These are phyloP conservation scores for Agarophyton chilense DNA, from an alignment of 23 red algal genomes.

Conservation along the genomic window DNA sequence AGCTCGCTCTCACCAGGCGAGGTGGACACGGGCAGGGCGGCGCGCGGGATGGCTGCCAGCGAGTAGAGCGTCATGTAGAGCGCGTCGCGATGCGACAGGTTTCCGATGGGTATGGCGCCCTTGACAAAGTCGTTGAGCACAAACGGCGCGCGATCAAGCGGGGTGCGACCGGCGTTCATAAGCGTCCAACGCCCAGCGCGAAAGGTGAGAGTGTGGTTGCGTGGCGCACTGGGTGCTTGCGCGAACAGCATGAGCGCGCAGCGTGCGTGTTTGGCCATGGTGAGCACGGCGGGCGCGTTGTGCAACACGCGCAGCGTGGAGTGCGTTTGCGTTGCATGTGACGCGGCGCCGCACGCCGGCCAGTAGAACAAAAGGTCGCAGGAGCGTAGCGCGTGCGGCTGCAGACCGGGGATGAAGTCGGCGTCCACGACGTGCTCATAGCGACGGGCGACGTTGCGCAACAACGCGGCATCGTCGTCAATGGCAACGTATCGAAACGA, in stretches of 20 bases:
- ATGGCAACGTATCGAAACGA: constrained; percentile 23
- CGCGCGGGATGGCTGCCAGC: not conserved
- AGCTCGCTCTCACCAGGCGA: not conserved
- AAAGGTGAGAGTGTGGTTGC: constrained; percentile 3
- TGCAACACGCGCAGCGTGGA: not conserved
- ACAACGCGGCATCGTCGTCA: not conserved
- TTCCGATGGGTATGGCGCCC: constrained; percentile 17
- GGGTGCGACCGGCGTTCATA: not conserved
- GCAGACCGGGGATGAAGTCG: not conserved
- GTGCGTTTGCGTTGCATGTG: not conserved
- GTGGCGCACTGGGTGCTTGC: not conserved
- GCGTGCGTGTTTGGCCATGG: not conserved
- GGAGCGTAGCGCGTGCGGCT: not conserved
- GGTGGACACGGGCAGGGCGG: not conserved
- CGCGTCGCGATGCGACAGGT: not conserved
- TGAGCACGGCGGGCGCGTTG: not conserved
- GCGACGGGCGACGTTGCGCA: not conserved
- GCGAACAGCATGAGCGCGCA: constrained; percentile 18
- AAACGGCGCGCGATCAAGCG: constrained; percentile 15
- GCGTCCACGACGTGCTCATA: constrained; percentile 12
- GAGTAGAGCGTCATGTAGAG: constrained; percentile 38
- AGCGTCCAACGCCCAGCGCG: constrained; percentile 36
- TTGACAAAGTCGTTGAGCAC: constrained; percentile 39
- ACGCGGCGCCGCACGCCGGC: constrained; percentile 8
- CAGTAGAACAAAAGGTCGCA: constrained; percentile 47